Evolutionary conservation across 2,329 filamentous ascomycete genomes (phyloP), one percentile per base, ranked within the genome.

Genomic region (Fusarium keratoplasticum): DNA sequence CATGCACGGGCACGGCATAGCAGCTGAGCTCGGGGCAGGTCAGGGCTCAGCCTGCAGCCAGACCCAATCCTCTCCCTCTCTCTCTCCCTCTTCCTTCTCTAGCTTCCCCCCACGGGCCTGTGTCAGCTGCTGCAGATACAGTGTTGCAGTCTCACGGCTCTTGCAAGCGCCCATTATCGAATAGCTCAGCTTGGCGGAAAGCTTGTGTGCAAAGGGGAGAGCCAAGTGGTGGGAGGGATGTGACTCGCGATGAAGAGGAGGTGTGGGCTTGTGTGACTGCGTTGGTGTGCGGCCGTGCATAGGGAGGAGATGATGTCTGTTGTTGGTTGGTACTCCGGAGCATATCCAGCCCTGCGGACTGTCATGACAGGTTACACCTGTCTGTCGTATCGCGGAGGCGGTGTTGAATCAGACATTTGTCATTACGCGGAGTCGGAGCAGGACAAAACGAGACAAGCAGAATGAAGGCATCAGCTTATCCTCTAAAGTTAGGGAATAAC

Each of bases 111-210:
- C 63, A 18, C 38, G 36, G 44, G 64, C 61, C 70, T 62, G 67
- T 73, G 69, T 71, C 64, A 50, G 66, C 64, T 66, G 66, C 64
- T 66, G 65, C 68, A 75, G 50, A 62, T 72, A 47, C 64, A 65
- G 59, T 35, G 50, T 55, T 36, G 44, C 61, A 50, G 38, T 54
- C 52, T 66, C 42, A 54, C 35, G 33, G 60, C 44, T 55, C 47
- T 63, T 36, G n/a, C 61, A 63, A 42, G 61, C 50, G 59, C 58
- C 63, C 54, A 31, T 61, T 38, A 50, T 55, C 57, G 20, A 54
- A 52, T 38, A 36, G 67, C 35, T 55, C 57, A 44, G 20, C 33
- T 61, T 44, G 57, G 33, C 57, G 42, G 58, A 52, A 58, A 57
- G 52, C 42, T 57, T 58, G 61, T 47, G 22, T 44, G 18, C 36